Percentiles rank a stretch among this genome's conserved stretches.
Evolutionary conservation across 2,329 filamentous ascomycete genomes (phyloP).

Genomic region (Aureobasidium sp.): DNA sequence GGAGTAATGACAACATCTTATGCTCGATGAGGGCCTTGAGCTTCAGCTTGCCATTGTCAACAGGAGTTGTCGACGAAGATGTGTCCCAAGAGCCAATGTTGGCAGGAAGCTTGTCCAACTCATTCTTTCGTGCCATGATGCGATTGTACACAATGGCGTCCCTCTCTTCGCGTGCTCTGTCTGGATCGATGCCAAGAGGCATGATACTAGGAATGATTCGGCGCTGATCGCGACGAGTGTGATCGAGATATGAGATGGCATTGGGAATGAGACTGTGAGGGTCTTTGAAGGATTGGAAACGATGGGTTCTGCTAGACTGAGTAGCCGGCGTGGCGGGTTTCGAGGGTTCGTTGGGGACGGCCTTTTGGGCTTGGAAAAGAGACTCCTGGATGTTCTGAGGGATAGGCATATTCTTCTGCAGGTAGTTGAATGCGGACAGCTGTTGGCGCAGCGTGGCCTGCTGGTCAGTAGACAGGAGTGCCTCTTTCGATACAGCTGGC

Average conservation of each 20-base stretch:
- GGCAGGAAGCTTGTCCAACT: slow-evolving; percentile 75
- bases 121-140: slow-evolving; percentile 74
- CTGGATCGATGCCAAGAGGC: slow-evolving; percentile 80
- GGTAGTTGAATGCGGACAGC: slow-evolving; percentile 82
- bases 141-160: slow-evolving; percentile 87
- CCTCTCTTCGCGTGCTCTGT: slow-evolving; percentile 76
- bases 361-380: slow-evolving; percentile 63
- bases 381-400: slow-evolving; percentile 72
- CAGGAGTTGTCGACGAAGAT: slow-evolving; percentile 57
- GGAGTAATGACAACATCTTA: slow-evolving; percentile 81
- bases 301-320: slow-evolving; percentile 35
- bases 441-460: slow-evolving; percentile 72
- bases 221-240: slow-evolving; percentile 67
- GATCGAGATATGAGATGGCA: slow-evolving; percentile 71
- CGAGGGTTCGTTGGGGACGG: slow-evolving; percentile 37
- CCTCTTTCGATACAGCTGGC: slow-evolving; percentile 32
- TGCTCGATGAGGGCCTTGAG: slow-evolving; percentile 89
- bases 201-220: slow-evolving; percentile 81
- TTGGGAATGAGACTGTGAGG: slow-evolving; percentile 56
- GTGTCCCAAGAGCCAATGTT: slow-evolving; percentile 86
- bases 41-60: slow-evolving; percentile 76
- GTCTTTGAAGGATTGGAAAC: slow-evolving; percentile 67
- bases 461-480: slow-evolving; percentile 66
- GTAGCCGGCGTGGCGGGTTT: slow-evolving; percentile 35
- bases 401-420: slow-evolving; percentile 80